Conservation (phyloP, 768 basidiomycete genomes). For the Mycena rebaudengoi region DNA sequence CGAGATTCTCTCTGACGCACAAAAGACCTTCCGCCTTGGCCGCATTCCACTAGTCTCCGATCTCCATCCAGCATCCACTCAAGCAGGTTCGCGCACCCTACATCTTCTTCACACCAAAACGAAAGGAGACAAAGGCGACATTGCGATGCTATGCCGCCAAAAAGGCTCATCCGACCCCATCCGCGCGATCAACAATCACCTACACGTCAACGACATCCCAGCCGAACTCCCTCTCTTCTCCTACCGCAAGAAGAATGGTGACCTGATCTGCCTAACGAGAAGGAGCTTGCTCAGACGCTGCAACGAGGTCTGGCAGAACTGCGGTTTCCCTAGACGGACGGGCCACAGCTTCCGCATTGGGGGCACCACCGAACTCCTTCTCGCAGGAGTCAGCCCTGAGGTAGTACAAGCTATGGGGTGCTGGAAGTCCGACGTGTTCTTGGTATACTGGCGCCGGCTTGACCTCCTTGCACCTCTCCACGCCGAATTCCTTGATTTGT, state of each 20-base stretch:
- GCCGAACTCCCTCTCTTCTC: slow-evolving; percentile 4
- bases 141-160: background rate
- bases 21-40: background rate
- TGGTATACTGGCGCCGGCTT: slow-evolving; percentile 6
- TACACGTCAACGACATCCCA: background rate
- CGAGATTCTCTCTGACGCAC: slow-evolving; percentile 18
- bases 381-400: slow-evolving; percentile 2
- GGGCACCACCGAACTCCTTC: slow-evolving; percentile 33
- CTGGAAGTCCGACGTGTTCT: slow-evolving; percentile 11
- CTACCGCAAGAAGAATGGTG: background rate
- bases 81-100: background rate
- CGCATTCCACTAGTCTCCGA: background rate
- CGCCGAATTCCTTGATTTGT: too few species aligned
- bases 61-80: background rate
- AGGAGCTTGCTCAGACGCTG: slow-evolving; percentile 17
- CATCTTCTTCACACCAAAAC: background rate
- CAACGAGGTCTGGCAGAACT: slow-evolving; percentile 26
- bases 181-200: background rate
- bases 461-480: background rate
- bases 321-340: background rate
- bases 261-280: slow-evolving; percentile 13
- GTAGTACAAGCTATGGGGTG: slow-evolving; percentile 11
- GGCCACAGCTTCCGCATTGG: slow-evolving; percentile 39
- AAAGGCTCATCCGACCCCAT: slow-evolving; percentile 1
- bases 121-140: background rate